These are phyloP conservation scores for Aurinia saxatilis DNA, from an alignment of 345 rosid genomes.

Conservation along the genomic window DNA sequence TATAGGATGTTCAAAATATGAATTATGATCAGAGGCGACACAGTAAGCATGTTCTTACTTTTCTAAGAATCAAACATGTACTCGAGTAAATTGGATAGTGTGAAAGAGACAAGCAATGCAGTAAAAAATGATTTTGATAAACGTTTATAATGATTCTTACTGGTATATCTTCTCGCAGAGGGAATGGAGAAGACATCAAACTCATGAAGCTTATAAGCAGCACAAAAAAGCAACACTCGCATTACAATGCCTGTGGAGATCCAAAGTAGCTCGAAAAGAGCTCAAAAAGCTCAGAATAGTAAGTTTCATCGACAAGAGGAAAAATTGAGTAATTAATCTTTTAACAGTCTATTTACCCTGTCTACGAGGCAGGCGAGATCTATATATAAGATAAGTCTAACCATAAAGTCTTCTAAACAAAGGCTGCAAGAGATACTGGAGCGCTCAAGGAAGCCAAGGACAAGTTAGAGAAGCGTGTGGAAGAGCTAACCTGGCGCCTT, in stretches of 20 bases:
- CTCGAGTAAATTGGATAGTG: not conserved
- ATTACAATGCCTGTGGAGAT: constrained; percentile 57
- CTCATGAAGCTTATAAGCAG: constrained; percentile 36
- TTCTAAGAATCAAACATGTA: not conserved
- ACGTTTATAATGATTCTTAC: not conserved
- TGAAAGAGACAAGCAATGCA: not conserved
- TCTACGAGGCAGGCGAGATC: not conserved
- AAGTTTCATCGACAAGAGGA: not conserved
- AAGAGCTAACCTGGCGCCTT: constrained; percentile 55
- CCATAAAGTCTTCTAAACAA: constrained; percentile 5
- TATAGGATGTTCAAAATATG: not conserved
- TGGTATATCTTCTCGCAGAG: constrained; percentile 33
- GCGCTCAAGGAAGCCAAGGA: constrained; percentile 65
- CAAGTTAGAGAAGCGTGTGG: constrained; percentile 60
- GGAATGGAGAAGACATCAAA: constrained; percentile 45
- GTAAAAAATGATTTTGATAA: not conserved
- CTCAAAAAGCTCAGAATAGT: constrained; percentile 59
- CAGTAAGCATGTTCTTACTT: not conserved
- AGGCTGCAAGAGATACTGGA: constrained; percentile 74
- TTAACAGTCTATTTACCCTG: not conserved
- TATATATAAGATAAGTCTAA: not conserved
- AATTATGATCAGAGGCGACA: not conserved
- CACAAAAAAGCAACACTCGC: constrained; percentile 42
- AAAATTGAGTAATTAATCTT: not conserved
- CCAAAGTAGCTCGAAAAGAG: constrained; percentile 50